Base-by-base conservation (phyloP, 352 stramenopile genomes). In the Phytophthora cajani region DNA sequence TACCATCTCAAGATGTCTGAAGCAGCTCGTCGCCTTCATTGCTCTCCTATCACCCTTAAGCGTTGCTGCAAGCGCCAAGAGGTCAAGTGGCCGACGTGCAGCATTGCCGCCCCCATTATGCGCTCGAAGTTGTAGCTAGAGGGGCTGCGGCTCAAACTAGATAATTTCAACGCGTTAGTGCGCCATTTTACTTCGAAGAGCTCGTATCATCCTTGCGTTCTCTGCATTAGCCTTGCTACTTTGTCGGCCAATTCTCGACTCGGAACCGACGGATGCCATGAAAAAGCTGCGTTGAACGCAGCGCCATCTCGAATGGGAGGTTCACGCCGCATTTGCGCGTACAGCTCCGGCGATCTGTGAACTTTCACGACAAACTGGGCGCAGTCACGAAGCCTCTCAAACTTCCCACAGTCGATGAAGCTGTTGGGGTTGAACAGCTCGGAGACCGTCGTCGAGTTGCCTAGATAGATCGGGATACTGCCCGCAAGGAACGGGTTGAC, bases 401-500 rank as follows among this genome's bases (percentile, higher is more conserved):
- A 91, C 3, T 16, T 33, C 0, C 71, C 78, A 33, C 83, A 91
- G 62, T 88, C 74, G 64, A 91, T 87, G 47, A 86, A 88, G 32
- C 77, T 86, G 3, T 71, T 51, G 0, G 67, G 55, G 38, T 89
- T 91, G 51, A 91, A 91, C 1, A 89, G 17, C 21, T 66, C 38
- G 3, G 61, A 58, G 11, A 79, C 75, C 0, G 75, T 75, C 2
- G 57, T 62, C 5, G 78, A 86, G 53, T 90, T 82, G 10, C 82
- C 84, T 11, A 75, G 76, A 63, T 87, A 91, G 7, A 92, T 79
- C 7, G 84, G 86, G 0, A 94, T 63, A 14, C 73, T 80, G 9
- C 81, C 83, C 1, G 81, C 81, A 21, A 92, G 67, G 32, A 90
- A 85, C 16, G 83, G 79, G 33, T 86, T 84, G 5, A 88, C 74